Evolutionary conservation across 371 early-diverging fungal genomes (phyloP), one percentile per base, ranked within the genome.

Genomic region (Chytridium lagenaria): DNA sequence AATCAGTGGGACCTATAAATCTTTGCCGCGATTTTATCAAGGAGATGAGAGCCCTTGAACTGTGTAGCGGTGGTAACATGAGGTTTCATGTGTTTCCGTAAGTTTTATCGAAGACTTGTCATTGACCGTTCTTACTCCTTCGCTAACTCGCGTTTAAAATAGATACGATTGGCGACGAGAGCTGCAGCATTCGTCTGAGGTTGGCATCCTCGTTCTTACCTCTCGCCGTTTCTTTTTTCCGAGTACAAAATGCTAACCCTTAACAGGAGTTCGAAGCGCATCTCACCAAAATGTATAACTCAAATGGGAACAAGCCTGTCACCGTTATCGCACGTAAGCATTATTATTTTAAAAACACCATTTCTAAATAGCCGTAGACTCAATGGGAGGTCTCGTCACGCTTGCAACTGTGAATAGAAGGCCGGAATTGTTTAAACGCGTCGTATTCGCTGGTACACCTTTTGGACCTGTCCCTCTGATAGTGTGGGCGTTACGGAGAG

Each of bases 311-410:
- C 40, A 64, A 71, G 28, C 40, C 40, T n/a, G 70, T 77, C 28
- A 66, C 64, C 50, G 73, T 77, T 2, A 40, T 77, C 22, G 77
- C 77, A 0, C 77, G 64, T 71, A 44, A 31, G 70, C 50, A 10
- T 52, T 23, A 7, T 34, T 36, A 31, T n/a, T 68, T 19, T 26
- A 40, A 7, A 31, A 10, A n/a, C 33, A 38, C 16, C 2, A 30
- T 22, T 10, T 51, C 52, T 68, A 16, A 38, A 38, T 51, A 31
- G 7, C 37, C 5, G 31, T 36, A 59, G 63, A 77, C 61, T 66
- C 67, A 26, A 77, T 77, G 77, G 77, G 77, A 52, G 77, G 77
- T 7, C 71, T 77, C 33, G 28, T 73, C 49, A 59, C 77, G 0
- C 68, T 73, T 2, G 15, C 67, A 1, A 68, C 67, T 3, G 61